Conservation (phyloP, 352 stramenopile genomes). For the Phytophthora melonis region DNA sequence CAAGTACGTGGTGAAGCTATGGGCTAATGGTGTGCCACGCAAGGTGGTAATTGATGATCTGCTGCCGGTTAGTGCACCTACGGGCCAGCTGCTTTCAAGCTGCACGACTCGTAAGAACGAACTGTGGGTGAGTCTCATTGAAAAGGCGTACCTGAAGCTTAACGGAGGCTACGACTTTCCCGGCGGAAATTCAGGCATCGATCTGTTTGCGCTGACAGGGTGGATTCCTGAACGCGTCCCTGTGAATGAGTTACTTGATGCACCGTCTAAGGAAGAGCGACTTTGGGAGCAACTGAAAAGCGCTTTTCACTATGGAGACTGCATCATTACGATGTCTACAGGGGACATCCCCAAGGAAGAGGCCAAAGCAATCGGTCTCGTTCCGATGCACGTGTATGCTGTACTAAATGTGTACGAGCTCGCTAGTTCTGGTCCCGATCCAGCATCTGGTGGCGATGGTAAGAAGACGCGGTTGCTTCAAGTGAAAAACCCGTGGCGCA, state of each 20-base stretch:
- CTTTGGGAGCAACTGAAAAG: slow-evolving; percentile 95
- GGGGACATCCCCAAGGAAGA: slow-evolving; percentile 79
- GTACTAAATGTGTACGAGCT: slow-evolving; percentile 94
- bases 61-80: slow-evolving; percentile 88
- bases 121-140: slow-evolving; percentile 96
- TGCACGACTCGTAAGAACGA: slow-evolving; percentile 86
- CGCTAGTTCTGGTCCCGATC: slow-evolving; percentile 58
- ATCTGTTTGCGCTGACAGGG: slow-evolving; percentile 98
- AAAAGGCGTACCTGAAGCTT: slow-evolving; percentile 99
- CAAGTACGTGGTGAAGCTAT: slow-evolving; percentile 98
- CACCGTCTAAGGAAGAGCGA: slow-evolving; percentile 94
- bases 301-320: slow-evolving; percentile 96
- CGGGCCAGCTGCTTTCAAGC: slow-evolving; percentile 82
- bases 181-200: slow-evolving; percentile 96
- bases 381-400: slow-evolving; percentile 97
- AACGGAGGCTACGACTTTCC: slow-evolving; percentile 98
- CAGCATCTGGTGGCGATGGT: slow-evolving; percentile 23
- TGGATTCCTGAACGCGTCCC: slow-evolving; percentile 97
- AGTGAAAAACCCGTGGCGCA: slow-evolving; percentile 97
- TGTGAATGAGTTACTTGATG: slow-evolving; percentile 74
- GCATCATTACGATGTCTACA: slow-evolving; percentile 97
- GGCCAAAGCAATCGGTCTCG: slow-evolving; percentile 90
- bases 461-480: slow-evolving; percentile 88
- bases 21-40: slow-evolving; percentile 94
- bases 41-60: slow-evolving; percentile 97